These are phyloP conservation scores for Cutaneotrichosporon sp. DNA, from an alignment of 1,284 basidiomycete genomes.

Conservation along the genomic window DNA sequence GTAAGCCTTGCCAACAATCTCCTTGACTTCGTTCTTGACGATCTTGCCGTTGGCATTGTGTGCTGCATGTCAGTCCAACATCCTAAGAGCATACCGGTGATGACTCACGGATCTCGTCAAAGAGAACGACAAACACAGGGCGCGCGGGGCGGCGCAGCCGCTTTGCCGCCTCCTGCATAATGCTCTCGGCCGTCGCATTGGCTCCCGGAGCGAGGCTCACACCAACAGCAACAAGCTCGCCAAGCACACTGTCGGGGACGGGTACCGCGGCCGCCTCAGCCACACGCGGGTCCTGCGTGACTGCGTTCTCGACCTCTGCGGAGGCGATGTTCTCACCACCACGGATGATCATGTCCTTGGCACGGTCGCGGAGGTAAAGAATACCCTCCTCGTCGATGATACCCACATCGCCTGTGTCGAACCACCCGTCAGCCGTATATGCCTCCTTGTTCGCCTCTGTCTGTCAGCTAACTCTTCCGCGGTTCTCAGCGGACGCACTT, in stretches of 20 bases:
- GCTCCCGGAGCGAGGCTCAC: conserved; percentile 25
- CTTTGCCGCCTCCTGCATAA: conserved; percentile 13
- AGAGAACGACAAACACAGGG: conserved; percentile 13
- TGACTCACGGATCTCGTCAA: conserved; percentile 15
- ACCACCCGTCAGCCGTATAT: conserved; percentile 37
- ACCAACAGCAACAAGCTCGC: conserved; percentile 38
- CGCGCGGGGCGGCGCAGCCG: conserved; percentile 18
- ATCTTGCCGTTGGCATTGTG: conserved; percentile 19
- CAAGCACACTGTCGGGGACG: conserved; percentile 34
- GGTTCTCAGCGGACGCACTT: neutral
- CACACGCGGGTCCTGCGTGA: conserved; percentile 32
- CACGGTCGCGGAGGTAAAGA: conserved; percentile 25
- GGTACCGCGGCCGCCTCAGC: conserved; percentile 36
- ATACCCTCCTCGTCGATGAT: conserved; percentile 35
- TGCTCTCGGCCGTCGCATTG: conserved; percentile 6
- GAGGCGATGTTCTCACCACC: conserved; percentile 46
- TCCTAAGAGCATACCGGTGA: too few relatives aligned
- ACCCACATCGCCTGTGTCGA: conserved; percentile 43
- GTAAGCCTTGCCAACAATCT: conserved; percentile 16
- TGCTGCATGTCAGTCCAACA: conserved; percentile 4
- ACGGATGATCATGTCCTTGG: conserved; percentile 40
- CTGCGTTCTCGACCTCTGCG: conserved; percentile 40
- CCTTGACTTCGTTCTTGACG: conserved; percentile 17
- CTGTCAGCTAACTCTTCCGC: too few relatives aligned
- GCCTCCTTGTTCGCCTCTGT: conserved; percentile 14